Base-by-base conservation (phyloP, 1,139 yeast species). In the Diutina catenulata region DNA sequence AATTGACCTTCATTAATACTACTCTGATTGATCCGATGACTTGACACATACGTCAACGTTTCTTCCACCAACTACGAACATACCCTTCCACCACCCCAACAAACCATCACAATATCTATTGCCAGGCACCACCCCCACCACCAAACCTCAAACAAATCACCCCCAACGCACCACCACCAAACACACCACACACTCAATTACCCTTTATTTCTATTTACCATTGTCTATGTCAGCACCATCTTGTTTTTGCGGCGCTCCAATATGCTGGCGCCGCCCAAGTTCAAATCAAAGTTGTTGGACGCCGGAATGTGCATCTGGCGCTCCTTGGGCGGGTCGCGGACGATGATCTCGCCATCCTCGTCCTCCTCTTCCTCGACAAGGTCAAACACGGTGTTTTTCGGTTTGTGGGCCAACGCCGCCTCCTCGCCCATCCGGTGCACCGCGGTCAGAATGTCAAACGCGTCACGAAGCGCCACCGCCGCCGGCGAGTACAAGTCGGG, bases 401-500 rank as follows among this genome's bases (percentile, higher is more conserved):
- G 40, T 40, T 50, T 56, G 21, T 45, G 44, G 23, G 55, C 51
- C 15, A 53, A 40, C 5, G 35, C 35, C 35, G 20, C 21, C 15
- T 31, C 35, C 59, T 84, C 95, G 29, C 88, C 95, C 68, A 76
- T 76, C 56, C 98, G 77, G 54, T 87, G 95, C 7, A 91, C 94
- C 0, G 96, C 96, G 42, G 93, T 79, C 15, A 95, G 80, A 13
- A 91, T 82, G 53, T 91, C 98, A 59, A 88, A 88, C 8, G 95
- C 96, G 51, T 91, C 98, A 49, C 87, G 80, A 65, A 91, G 72
- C 0, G 94, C 94, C 40, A 80, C 84, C 0, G 93, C 93, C 5
- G 93, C 95, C 4, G 96, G 96, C 1, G 95, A 80, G 49, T 80
- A 80, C 46, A 70, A 8, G 11, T 42, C 48, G 27, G 28, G 21